Conservation (phyloP, 805 yeast genomes). For the Saturnispora sekii region DNA sequence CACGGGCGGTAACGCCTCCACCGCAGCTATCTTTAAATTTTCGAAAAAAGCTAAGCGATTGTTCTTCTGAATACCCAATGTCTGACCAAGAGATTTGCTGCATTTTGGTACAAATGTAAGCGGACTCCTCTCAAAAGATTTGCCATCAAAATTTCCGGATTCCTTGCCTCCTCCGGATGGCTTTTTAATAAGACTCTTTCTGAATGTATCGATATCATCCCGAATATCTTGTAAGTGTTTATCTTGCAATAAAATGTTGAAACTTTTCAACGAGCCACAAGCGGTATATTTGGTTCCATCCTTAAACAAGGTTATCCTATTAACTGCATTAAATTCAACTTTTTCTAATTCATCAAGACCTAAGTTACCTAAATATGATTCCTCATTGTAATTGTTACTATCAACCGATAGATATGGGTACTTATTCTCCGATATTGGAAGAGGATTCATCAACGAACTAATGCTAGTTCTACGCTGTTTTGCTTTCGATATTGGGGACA, state of each 20-base stretch:
- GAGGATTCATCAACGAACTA: slow-evolving; percentile 8
- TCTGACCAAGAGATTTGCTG: no score
- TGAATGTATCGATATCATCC: slow-evolving; percentile 10
- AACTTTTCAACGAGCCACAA: slow-evolving; percentile 3
- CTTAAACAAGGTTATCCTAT: not conserved
- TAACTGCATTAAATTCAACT: not conserved
- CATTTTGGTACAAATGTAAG: no score
- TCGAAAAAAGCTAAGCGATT: slow-evolving; percentile 9
- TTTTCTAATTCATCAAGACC: slow-evolving; percentile 6
- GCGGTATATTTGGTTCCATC: not conserved
- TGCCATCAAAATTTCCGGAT: not conserved
- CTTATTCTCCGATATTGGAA: slow-evolving; percentile 1
- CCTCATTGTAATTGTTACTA: not conserved
- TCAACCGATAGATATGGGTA: not conserved
- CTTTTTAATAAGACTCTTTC: slow-evolving; percentile 6
- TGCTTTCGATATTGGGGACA: not conserved
- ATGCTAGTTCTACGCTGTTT: slow-evolving; percentile 4
- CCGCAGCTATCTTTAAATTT: slow-evolving; percentile 21
- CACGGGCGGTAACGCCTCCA: slow-evolving; percentile 32
- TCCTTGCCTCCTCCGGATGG: not conserved
- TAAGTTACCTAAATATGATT: slow-evolving; percentile 2
- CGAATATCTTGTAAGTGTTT: not conserved
- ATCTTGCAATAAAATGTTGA: slow-evolving; percentile 3
- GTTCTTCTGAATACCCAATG: no score
- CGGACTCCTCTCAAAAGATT: not conserved